These are phyloP conservation scores for Candolleomyces aberdarensis DNA, from an alignment of 768 basidiomycete genomes.

Conservation along the genomic window DNA sequence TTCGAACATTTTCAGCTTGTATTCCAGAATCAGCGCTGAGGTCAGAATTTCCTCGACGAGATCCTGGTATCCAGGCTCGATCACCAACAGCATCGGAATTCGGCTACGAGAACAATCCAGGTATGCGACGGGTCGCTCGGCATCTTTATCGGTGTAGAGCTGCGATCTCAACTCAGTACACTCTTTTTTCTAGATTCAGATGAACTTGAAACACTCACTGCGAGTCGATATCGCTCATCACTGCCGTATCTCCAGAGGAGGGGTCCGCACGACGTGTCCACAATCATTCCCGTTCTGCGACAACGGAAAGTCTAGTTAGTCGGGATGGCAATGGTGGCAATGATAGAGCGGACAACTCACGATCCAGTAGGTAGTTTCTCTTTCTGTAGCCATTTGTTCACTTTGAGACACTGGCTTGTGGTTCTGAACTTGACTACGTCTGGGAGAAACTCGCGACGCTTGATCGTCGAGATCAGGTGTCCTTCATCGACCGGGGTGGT, in stretches of 20 bases:
- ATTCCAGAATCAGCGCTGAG: slow-evolving; percentile 8
- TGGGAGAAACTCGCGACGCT: slow-evolving; percentile 10
- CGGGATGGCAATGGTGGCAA: not conserved
- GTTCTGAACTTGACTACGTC: slow-evolving; percentile 10
- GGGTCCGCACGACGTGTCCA: slow-evolving; percentile 6
- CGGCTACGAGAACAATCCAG: not conserved
- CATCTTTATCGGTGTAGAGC: slow-evolving; percentile 11
- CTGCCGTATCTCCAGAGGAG: slow-evolving; percentile 6
- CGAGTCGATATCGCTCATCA: slow-evolving; percentile 2
- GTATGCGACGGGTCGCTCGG: slow-evolving; percentile 5
- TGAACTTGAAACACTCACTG: slow-evolving; percentile 5
- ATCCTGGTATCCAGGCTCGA: slow-evolving; percentile 8
- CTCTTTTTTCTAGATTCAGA: not conserved
- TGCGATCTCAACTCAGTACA: not conserved
- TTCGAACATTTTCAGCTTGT: slow-evolving; percentile 13
- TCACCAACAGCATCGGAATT: slow-evolving; percentile 2
- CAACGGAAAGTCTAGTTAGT: not conserved
- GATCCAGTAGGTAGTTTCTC: slow-evolving; percentile 5
- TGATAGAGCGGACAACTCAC: not conserved
- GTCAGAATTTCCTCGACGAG: slow-evolving; percentile 6
- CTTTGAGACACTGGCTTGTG: not conserved
- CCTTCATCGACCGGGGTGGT: not conserved
- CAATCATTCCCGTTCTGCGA: slow-evolving; percentile 3
- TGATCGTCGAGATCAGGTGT: slow-evolving; percentile 7
- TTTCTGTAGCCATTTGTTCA: slow-evolving; percentile 8